Evolutionary conservation across 1,284 basidiomycete genomes (phyloP), one percentile per base, ranked within the genome.

Genomic region (Spongiforma sp.): DNA sequence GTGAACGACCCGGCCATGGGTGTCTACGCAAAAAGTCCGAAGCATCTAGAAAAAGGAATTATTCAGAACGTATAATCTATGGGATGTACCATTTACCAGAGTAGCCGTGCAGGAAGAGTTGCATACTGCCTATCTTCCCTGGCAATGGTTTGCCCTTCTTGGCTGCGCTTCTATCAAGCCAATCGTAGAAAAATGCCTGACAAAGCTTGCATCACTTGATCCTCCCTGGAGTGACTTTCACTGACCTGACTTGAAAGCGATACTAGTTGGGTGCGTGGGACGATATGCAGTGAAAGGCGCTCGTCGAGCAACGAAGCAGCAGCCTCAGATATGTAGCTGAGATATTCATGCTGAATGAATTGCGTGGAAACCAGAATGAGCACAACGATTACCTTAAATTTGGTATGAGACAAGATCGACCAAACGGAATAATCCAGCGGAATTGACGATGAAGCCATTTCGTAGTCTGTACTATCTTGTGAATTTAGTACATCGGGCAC

Each of bases 361-460:
- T 34, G 26, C 4, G 28, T 53, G 5, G 10, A 63, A 34, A n/a
- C 46, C 28, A 14, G 52, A 52, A 33, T 7, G 34, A 36, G 41
- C 7, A 3, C 10, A 30, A 62, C 11, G 61, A 70, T 58, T 62
- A 90, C 92, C 91, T 93, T 32, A 94, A 79, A 76, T 95, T 94
- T 26, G 94, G 94, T 73, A 95, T 93, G 57, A 95, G 84, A 73
- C 93, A 95, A 39, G 90, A 86, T 50, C 94, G 83, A 24, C 94
- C 93, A 69, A 95, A 94, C n/a, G 90, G 90, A 71, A 92, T 92
- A 59, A 93, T 87, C 88, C 89, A 94, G 64, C 90, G 85, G 70
- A 95, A 90, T 75, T 93, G 89, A 66, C 93, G 86, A 78, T 95
- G 94, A 19, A 95, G 77, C 93, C 93, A 95, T 82, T 95, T 95